Conservation (phyloP, 768 basidiomycete genomes). For the Ramaria sp. region DNA sequence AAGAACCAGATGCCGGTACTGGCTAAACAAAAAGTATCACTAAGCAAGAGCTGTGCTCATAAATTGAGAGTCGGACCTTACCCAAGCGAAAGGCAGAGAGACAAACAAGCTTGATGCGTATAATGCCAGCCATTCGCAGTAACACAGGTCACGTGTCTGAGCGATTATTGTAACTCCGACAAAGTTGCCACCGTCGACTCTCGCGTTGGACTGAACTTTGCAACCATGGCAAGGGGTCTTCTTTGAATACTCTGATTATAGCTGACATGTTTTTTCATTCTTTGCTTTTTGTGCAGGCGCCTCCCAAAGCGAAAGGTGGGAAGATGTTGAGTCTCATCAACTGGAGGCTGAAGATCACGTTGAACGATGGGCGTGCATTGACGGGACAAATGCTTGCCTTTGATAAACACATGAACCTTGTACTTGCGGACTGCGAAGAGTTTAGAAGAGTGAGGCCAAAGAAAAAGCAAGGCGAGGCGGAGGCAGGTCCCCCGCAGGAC, state of each 20-base stretch:
- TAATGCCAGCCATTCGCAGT: too few species aligned
- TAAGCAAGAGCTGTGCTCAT: too few species aligned
- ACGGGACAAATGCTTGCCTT: slow-evolving; percentile 99
- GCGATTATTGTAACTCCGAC: not conserved
- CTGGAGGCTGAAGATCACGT: slow-evolving; percentile 93
- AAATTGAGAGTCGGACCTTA: too few species aligned
- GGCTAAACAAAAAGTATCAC: too few species aligned
- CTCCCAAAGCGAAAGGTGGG: slow-evolving; percentile 95
- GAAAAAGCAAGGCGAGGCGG: slow-evolving; percentile 72
- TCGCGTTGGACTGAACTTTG: not conserved
- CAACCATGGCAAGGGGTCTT: not conserved
- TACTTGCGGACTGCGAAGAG: slow-evolving; percentile 96
- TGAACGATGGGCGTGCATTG: slow-evolving; percentile 92
- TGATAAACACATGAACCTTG: slow-evolving; percentile 99
- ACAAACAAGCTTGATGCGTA: too few species aligned
- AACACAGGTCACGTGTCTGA: not conserved
- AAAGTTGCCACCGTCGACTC: not conserved
- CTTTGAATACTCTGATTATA: not conserved
- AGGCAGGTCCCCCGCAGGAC: slow-evolving; percentile 73
- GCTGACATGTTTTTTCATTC: not conserved
- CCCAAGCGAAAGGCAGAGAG: too few species aligned
- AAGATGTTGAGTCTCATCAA: slow-evolving; percentile 98
- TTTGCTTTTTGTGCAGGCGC: slow-evolving; percentile 43
- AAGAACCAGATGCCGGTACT: too few species aligned
- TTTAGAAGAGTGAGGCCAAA: slow-evolving; percentile 88